Evolutionary conservation across 495 filamentous ascomycete genomes (phyloP).

Genomic region (Xylaria grammica): DNA sequence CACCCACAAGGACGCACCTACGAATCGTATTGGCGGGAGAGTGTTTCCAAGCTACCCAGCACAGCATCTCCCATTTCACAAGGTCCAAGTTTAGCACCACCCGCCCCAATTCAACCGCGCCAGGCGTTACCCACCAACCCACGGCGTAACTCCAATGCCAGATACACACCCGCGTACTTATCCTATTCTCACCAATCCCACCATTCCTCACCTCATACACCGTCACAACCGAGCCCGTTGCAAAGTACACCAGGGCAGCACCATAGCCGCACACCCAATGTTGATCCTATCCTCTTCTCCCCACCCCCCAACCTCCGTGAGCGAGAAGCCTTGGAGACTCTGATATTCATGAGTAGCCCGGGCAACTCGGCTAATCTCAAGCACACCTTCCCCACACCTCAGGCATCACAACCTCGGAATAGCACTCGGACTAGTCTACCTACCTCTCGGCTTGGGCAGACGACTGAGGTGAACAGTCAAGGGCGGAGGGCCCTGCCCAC

Average conservation of each 20-base stretch:
- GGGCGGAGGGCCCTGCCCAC: conserved; percentile 52
- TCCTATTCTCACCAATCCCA: conserved; percentile 44
- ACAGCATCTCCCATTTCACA: conserved; percentile 34
- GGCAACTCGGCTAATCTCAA: conserved; percentile 69
- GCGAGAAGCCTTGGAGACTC: conserved; percentile 84
- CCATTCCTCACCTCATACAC: conserved; percentile 44
- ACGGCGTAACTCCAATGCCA: conserved; percentile 46
- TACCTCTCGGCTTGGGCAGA: conserved; percentile 35
- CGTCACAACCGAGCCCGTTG: conserved; percentile 47
- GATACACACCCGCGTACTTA: conserved; percentile 44
- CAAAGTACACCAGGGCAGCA: conserved; percentile 33
- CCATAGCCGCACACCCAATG: conserved; percentile 58
- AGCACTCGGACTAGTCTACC: conserved; percentile 46
- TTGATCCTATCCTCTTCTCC: conserved; percentile 63
- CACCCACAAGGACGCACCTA: conserved; percentile 40
- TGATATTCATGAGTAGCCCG: conserved; percentile 87
- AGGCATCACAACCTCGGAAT: conserved; percentile 28
- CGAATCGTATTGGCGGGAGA: conserved; percentile 52
- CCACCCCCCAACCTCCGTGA: conserved; percentile 65
- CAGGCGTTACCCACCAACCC: conserved; percentile 32
- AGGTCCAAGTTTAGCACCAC: conserved; percentile 58
- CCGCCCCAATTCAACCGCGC: conserved; percentile 62
- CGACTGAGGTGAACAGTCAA: conserved; percentile 29
- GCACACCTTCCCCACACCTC: conserved; percentile 48
- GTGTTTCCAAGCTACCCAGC: conserved; percentile 26